phyloP scores from a whole-genome alignment of 805 yeast species.

The Pachysolen tannophilus region DNA sequence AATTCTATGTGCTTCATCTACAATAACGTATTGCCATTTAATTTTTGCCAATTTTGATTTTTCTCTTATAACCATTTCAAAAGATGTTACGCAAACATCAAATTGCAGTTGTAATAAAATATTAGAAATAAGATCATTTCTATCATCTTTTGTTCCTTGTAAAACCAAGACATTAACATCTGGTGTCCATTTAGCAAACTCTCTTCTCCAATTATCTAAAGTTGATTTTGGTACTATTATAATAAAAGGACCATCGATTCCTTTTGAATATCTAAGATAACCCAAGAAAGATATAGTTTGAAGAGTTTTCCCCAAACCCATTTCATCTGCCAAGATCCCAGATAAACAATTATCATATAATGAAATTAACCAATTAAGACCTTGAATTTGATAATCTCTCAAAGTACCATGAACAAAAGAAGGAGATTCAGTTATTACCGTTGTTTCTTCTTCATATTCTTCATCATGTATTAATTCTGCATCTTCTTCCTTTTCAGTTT shows the following conservation, averaged over 20 bases:
- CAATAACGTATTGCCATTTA: conserved; percentile 68
- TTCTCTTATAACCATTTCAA: conserved; percentile 71
- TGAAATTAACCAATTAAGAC: conserved; percentile 89
- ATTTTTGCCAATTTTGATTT: conserved; percentile 59
- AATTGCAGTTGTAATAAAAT: conserved; percentile 52
- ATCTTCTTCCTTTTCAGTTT: conserved; percentile 74
- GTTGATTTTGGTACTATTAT: conserved; percentile 78
- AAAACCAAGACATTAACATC: conserved; percentile 62
- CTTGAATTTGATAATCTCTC: conserved; percentile 74
- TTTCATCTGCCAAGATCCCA: conserved; percentile 95
- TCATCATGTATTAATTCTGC: conserved; percentile 63
- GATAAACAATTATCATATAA: conserved; percentile 81
- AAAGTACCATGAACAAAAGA: conserved; percentile 49
- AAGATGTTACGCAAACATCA: conserved; percentile 65
- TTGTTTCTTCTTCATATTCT: conserved; percentile 22
- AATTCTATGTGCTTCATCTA: conserved; percentile 80
- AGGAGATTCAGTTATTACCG: conserved; percentile 41
- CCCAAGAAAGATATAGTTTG: conserved; percentile 90
- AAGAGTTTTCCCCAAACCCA: conserved; percentile 95
- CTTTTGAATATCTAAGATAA: conserved; percentile 53
- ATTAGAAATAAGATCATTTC: conserved; percentile 44
- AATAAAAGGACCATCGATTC: conserved; percentile 62
- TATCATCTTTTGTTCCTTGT: conserved; percentile 68
- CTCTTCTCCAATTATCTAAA: conserved; percentile 74
- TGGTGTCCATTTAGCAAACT: conserved; percentile 73